These are phyloP conservation scores for Phaffomyces opuntiae DNA, from an alignment of 805 yeast genomes.

Conservation along the genomic window DNA sequence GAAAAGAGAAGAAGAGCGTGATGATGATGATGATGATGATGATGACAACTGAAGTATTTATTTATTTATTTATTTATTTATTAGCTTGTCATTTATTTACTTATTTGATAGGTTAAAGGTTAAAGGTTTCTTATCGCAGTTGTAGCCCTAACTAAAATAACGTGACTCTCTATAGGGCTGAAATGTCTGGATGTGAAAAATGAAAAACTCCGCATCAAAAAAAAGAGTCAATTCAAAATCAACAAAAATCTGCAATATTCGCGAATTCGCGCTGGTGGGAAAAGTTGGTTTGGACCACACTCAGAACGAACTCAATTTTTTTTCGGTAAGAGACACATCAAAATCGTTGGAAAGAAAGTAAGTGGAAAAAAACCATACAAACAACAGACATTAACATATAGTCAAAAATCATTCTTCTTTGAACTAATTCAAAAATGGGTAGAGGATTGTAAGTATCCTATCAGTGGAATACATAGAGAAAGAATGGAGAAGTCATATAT, in stretches of 20 bases:
- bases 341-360: neutral
- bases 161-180: no score
- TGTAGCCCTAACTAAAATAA: no score
- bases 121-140: no score
- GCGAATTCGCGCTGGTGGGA: no score
- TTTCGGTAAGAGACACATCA: conserved; percentile 5
- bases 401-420: neutral
- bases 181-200: no score
- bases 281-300: conserved; percentile 3
- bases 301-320: neutral
- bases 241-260: no score
- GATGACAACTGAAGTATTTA: no score
- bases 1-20: conserved; percentile 4
- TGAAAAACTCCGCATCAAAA: no score
- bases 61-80: neutral
- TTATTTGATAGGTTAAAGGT: no score
- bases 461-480: neutral
- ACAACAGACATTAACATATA: neutral
- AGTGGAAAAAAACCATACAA: conserved; percentile 3
- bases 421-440: conserved; percentile 20
- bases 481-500: neutral
- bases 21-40: neutral
- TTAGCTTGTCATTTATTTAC: conserved; percentile 1
- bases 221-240: no score
- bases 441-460: conserved; percentile 25